phyloP scores from a whole-genome alignment of 441 rosid genomes.

The Populus hybrid region DNA sequence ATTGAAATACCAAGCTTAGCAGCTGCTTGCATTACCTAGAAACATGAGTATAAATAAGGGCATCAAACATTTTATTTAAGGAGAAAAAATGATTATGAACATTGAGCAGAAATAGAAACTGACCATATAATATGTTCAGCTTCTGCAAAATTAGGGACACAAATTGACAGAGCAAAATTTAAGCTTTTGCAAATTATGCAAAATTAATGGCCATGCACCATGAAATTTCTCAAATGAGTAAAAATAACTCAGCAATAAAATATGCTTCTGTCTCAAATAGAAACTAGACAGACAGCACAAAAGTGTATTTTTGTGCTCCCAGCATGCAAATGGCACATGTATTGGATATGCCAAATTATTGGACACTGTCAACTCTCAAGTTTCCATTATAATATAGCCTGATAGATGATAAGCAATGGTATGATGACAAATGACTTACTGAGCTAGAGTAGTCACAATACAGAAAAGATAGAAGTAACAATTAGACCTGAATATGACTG shows the following conservation, averaged over 20 bases:
- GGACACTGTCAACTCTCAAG: neutral
- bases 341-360: neutral
- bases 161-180: neutral
- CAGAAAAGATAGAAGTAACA: neutral
- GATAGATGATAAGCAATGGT: neutral
- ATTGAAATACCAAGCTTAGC: constrained; percentile 68
- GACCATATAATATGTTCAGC: constrained; percentile 2
- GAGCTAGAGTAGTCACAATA: neutral
- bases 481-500: constrained; percentile 78
- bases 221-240: neutral
- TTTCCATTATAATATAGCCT: neutral
- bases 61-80: neutral
- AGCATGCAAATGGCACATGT: neutral
- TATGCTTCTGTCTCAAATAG: constrained; percentile 1
- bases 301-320: neutral
- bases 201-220: neutral
- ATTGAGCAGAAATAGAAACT: neutral
- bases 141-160: constrained; percentile 4
- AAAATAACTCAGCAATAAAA: neutral
- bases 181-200: constrained; percentile 5
- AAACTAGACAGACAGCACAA: neutral
- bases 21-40: constrained; percentile 84
- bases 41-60: constrained; percentile 17
- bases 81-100: neutral
- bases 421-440: neutral